Evolutionary conservation across 305 asterid species (phyloP).

Genomic region (Fraxinus velutina): DNA sequence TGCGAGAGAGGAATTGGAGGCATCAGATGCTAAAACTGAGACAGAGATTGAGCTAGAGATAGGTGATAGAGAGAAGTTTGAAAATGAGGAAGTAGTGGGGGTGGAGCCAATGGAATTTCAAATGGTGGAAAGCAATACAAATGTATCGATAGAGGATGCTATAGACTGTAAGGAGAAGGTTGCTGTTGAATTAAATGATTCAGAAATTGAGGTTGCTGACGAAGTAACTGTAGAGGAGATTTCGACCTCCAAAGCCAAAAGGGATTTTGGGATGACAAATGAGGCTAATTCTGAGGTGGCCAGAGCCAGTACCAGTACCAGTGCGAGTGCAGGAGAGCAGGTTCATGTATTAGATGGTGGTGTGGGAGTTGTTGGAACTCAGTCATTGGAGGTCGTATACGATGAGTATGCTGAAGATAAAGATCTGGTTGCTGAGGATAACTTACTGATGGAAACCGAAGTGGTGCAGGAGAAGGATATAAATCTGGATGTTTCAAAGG

Average conservation of each 20-base stretch:
- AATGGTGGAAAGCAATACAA: constrained; percentile 17
- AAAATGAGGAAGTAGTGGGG: constrained; percentile 24
- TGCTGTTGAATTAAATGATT: constrained; percentile 26
- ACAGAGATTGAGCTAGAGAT: constrained; percentile 14
- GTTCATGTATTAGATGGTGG: constrained; percentile 20
- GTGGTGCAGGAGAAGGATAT: constrained; percentile 27
- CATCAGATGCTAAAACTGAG: constrained; percentile 18
- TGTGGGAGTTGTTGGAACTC: constrained; percentile 11
- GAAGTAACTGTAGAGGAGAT: constrained; percentile 23
- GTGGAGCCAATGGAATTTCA: constrained; percentile 18
- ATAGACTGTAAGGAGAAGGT: constrained; percentile 1
- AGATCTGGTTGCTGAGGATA: constrained; percentile 27
- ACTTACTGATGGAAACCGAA: constrained; percentile 19
- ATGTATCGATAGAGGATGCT: not conserved
- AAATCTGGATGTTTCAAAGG: constrained; percentile 26
- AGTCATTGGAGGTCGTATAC: constrained; percentile 11
- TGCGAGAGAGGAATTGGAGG: constrained; percentile 23
- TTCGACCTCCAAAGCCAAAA: constrained; percentile 19
- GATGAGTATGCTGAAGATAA: constrained; percentile 31
- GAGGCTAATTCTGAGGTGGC: constrained; percentile 24
- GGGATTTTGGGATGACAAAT: constrained; percentile 21
- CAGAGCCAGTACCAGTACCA: not conserved
- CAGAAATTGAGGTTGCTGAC: constrained; percentile 28
- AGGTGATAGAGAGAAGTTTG: constrained; percentile 18
- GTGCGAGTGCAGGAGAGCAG: constrained; percentile 32